These are phyloP conservation scores for Chalara sp. DNA, from an alignment of 2,329 filamentous ascomycete species.

Conservation along the genomic window DNA sequence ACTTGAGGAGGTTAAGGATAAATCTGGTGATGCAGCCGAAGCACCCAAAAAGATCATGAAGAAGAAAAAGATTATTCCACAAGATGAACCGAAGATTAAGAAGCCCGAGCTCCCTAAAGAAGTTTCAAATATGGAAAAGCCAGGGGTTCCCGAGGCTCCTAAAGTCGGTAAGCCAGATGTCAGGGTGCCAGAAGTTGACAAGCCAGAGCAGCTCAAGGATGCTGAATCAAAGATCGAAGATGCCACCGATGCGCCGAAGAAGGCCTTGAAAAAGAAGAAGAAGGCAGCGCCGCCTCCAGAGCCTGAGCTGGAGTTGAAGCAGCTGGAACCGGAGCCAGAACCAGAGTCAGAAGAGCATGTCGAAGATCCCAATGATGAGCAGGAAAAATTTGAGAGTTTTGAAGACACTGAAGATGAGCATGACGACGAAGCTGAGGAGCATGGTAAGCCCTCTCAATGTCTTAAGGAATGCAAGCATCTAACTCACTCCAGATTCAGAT, in stretches of 20 bases:
- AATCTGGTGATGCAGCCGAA: neutral
- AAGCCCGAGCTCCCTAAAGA: neutral
- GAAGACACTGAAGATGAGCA: neutral
- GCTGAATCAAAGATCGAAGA: constrained; percentile 10
- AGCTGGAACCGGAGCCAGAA: constrained; percentile 1
- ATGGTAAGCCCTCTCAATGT: neutral
- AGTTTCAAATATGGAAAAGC: neutral
- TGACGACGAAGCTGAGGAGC: neutral
- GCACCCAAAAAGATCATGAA: neutral
- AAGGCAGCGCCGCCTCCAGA: constrained; percentile 9
- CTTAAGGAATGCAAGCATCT: no score
- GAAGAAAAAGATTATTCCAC: constrained; percentile 1
- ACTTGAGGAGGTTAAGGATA: neutral
- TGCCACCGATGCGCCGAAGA: constrained; percentile 2
- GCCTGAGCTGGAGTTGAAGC: constrained; percentile 9
- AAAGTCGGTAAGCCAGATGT: neutral
- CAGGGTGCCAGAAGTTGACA: constrained; percentile 1
- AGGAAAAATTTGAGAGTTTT: no score
- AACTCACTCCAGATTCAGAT: neutral
- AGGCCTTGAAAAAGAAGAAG: constrained; percentile 4
- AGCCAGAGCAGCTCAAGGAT: constrained; percentile 9
- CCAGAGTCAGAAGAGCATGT: constrained; percentile 2
- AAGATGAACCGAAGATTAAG: neutral
- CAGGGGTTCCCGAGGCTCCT: neutral
- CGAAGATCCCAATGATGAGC: neutral